Evolutionary conservation across 106 monocot species (phyloP).

Genomic region (Agapanthus africanus): DNA sequence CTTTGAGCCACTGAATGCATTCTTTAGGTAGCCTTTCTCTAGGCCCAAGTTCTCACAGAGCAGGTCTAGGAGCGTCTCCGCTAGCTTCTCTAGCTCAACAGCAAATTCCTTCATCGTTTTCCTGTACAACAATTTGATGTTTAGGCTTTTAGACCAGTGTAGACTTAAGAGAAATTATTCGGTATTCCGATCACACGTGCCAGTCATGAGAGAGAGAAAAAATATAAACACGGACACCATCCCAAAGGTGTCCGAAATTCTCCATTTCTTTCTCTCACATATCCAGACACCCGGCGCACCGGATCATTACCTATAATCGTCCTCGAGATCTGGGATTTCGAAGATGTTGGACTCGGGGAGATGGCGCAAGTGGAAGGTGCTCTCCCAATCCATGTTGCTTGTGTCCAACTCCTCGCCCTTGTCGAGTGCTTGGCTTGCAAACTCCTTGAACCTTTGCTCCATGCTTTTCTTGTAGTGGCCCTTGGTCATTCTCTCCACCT

Average conservation of each 20-base stretch:
- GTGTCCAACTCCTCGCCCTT: conserved; percentile 21
- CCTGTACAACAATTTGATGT: no score
- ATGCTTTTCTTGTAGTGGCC: conserved; percentile 41
- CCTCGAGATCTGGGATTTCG: conserved; percentile 37
- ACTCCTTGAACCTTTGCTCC: conserved; percentile 51
- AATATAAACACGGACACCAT: no score
- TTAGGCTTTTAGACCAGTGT: no score
- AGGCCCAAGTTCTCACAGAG: conserved; percentile 72
- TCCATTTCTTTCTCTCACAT: no score
- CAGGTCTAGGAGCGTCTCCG: conserved; percentile 55
- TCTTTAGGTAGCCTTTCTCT: conserved; percentile 68
- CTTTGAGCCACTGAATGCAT: conserved; percentile 43
- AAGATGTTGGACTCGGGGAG: conserved; percentile 45
- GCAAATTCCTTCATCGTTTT: conserved; percentile 50
- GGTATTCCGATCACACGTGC: no score
- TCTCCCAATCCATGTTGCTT: conserved; percentile 68
- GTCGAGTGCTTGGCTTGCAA: conserved; percentile 26
- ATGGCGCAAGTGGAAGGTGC: conserved; percentile 67
- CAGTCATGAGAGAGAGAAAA: no score
- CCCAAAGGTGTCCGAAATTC: no score
- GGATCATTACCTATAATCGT: conserved; percentile 26
- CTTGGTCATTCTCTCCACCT: conserved; percentile 52
- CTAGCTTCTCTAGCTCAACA: conserved; percentile 34
- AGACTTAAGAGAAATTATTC: no score
- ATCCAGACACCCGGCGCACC: no score